Conservation (phyloP, 2,329 filamentous ascomycete genomes). For the Colletotrichum zoysiae region DNA sequence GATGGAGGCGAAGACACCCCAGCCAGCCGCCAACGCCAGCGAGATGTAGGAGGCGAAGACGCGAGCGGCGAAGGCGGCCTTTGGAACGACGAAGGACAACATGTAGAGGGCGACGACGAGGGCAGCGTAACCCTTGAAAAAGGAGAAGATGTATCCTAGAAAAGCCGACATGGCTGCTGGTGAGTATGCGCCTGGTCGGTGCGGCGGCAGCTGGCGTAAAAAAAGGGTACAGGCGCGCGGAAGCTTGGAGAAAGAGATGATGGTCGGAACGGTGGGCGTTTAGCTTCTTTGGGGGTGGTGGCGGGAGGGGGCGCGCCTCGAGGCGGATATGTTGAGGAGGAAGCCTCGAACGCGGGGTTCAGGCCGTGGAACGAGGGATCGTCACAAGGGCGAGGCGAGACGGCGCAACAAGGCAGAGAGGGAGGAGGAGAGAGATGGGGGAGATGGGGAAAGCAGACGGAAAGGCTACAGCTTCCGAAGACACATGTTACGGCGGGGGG, state of each 20-base stretch:
- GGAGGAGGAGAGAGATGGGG: neutral
- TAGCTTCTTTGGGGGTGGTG: constrained; percentile 34
- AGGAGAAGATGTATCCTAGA: constrained; percentile 57
- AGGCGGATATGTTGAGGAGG: constrained; percentile 32
- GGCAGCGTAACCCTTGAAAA: constrained; percentile 64
- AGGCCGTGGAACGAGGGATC: constrained; percentile 31
- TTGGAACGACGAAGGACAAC: constrained; percentile 69
- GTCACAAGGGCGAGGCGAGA: constrained; percentile 34
- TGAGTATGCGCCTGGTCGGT: constrained; percentile 25
- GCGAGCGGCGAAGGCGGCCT: constrained; percentile 77
- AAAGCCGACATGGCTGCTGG: constrained; percentile 52
- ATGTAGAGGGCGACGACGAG: constrained; percentile 71
- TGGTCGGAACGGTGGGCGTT: constrained; percentile 34
- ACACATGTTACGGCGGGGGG: constrained; percentile 32
- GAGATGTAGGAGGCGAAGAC: constrained; percentile 74
- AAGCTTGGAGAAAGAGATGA: constrained; percentile 19
- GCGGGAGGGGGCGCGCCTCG: constrained; percentile 24
- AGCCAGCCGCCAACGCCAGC: constrained; percentile 71
- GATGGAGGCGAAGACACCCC: constrained; percentile 82
- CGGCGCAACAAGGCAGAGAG: neutral
- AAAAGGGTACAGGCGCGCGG: constrained; percentile 31
- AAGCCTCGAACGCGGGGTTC: constrained; percentile 35
- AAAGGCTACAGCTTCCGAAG: constrained; percentile 28
- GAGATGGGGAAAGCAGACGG: constrained; percentile 15
- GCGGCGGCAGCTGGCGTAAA: constrained; percentile 32